Evolutionary conservation across 2,329 filamentous ascomycete species (phyloP).

Genomic region (Sporothrix luriei): DNA sequence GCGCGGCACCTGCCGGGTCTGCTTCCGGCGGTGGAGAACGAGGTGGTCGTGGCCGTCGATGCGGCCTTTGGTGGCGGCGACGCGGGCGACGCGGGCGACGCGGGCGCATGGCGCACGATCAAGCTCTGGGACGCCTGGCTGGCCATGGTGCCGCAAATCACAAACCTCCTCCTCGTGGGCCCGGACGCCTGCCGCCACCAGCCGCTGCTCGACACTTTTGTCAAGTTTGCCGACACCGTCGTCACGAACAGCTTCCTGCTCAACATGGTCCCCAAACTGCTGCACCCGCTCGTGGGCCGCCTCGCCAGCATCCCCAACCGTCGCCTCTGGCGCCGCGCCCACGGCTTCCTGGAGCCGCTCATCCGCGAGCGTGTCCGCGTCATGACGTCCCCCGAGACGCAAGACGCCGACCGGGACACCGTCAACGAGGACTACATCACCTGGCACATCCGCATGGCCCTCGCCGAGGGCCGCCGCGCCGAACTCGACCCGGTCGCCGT

Average conservation of each 20-base stretch:
- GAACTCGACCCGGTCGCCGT: constrained; percentile 54
- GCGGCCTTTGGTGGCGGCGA: constrained; percentile 39
- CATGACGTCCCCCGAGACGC: constrained; percentile 43
- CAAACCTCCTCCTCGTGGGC: constrained; percentile 51
- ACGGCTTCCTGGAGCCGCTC: constrained; percentile 50
- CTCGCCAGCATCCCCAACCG: constrained; percentile 51
- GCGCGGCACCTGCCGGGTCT: constrained; percentile 47
- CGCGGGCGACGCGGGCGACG: neutral
- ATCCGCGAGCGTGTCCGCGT: constrained; percentile 54
- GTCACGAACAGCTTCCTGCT: constrained; percentile 51
- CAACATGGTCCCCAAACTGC: constrained; percentile 50
- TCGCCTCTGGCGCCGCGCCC: constrained; percentile 51
- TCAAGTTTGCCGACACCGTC: constrained; percentile 55
- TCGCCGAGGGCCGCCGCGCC: constrained; percentile 46
- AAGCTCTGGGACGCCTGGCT: constrained; percentile 53
- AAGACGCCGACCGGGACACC: constrained; percentile 43
- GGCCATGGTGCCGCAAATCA: constrained; percentile 48
- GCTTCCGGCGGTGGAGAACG: constrained; percentile 48
- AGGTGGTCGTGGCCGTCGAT: constrained; percentile 46
- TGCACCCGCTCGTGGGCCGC: constrained; percentile 55
- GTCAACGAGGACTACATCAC: constrained; percentile 60
- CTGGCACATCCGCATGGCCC: constrained; percentile 58
- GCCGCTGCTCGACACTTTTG: constrained; percentile 51
- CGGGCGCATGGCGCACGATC: constrained; percentile 44
- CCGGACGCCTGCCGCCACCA: constrained; percentile 46